Conservation (phyloP, 306 rosid species). For the Datisca glomerata region DNA sequence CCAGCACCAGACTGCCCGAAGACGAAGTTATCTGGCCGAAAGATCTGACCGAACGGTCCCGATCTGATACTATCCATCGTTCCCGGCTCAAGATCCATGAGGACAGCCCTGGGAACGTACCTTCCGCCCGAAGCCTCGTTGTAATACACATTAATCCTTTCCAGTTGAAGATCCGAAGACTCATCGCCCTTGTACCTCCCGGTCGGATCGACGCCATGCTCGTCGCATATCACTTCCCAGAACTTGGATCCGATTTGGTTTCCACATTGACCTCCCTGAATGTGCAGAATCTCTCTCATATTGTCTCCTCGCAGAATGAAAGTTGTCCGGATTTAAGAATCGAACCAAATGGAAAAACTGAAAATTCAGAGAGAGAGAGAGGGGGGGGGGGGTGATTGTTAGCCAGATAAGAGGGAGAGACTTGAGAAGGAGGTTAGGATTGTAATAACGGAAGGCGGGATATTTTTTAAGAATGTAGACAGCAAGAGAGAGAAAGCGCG, state of each 20-base stretch:
- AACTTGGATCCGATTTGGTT: constrained; percentile 62
- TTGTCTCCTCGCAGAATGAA: constrained; percentile 11
- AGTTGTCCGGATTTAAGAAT: neutral
- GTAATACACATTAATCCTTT: constrained; percentile 50
- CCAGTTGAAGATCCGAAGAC: constrained; percentile 39
- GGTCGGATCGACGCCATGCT: constrained; percentile 48
- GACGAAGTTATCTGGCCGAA: constrained; percentile 55
- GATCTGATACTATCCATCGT: constrained; percentile 50
- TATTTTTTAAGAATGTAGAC: neutral
- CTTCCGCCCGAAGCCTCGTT: constrained; percentile 52
- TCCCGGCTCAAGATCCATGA: constrained; percentile 61
- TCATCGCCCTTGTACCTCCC: constrained; percentile 35
- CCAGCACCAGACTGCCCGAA: constrained; percentile 66
- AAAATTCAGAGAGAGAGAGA: neutral
- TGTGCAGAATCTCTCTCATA: constrained; percentile 65
- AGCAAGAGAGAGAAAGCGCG: neutral
- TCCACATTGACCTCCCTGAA: constrained; percentile 63
- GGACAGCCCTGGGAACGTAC: constrained; percentile 57
- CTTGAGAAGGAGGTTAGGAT: neutral
- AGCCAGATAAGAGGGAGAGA: neutral
- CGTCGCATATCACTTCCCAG: constrained; percentile 63
- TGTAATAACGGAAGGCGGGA: neutral
- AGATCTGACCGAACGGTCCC: constrained; percentile 45
- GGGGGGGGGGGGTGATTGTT: neutral
- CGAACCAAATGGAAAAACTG: neutral